Conservation (phyloP, 768 basidiomycete species). For the Russula vinacea region DNA sequence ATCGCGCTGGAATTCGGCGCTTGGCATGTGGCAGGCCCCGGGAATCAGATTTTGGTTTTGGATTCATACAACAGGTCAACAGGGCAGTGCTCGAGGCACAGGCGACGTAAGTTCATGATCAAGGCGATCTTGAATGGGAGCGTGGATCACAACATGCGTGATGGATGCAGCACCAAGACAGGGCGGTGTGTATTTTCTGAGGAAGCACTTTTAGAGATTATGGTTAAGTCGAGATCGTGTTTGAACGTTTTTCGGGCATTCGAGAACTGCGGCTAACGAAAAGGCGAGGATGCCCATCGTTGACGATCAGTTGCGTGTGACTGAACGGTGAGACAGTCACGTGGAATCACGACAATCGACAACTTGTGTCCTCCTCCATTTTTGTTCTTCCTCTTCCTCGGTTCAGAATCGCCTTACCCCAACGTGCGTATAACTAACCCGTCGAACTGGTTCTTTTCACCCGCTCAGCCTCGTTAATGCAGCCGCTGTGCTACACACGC, state of each 20-base stretch:
- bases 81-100: conserved; percentile 9
- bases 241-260: conserved; percentile 4
- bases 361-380: not conserved
- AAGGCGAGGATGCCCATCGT: not conserved
- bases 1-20: conserved; percentile 22
- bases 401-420: not conserved
- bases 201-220: conserved; percentile 2
- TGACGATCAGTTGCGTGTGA: conserved; percentile 1
- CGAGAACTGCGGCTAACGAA: not conserved
- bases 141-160: conserved; percentile 24
- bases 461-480: not conserved
- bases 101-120: conserved; percentile 1
- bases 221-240: conserved; percentile 19
- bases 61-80: conserved; percentile 6
- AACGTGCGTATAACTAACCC: conserved; percentile 11
- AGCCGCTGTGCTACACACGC: not conserved
- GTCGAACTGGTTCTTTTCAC: not conserved
- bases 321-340: conserved; percentile 10
- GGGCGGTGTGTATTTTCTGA: conserved; percentile 6
- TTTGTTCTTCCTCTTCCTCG: not conserved
- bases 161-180: conserved; percentile 21
- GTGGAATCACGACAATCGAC: not conserved
- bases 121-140: conserved; percentile 14
- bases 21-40: conserved; percentile 13
- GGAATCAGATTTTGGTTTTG: conserved; percentile 8